Conservation (phyloP, 2,329 filamentous ascomycete genomes). For the Mariannaea sp. region DNA sequence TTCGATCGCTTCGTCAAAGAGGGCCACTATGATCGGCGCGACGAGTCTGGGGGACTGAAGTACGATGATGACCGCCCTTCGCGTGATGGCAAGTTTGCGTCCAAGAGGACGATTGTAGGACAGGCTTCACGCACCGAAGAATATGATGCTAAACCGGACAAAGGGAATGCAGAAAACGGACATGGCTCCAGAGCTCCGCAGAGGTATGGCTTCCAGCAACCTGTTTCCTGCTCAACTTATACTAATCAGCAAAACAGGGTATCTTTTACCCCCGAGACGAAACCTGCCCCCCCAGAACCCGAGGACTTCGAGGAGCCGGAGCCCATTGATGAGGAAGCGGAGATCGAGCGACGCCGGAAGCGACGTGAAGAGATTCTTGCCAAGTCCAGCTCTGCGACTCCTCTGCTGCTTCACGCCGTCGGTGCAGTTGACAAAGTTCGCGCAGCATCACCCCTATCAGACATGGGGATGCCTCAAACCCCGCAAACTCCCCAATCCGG, state of each 20-base stretch:
- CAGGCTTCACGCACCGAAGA: conserved; percentile 62
- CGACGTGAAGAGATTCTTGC: conserved; percentile 83
- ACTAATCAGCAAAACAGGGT: conserved; percentile 26
- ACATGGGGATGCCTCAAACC: conserved; percentile 48
- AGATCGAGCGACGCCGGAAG: conserved; percentile 84
- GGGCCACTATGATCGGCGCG: conserved; percentile 35
- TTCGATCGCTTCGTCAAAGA: conserved; percentile 43
- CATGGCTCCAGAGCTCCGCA: conserved; percentile 23
- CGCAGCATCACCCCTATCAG: conserved; percentile 54
- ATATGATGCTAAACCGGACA: conserved; percentile 70
- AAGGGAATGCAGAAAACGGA: conserved; percentile 48
- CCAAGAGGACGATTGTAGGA: conserved; percentile 65
- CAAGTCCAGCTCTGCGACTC: conserved; percentile 76
- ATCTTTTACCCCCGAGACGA: conserved; percentile 25
- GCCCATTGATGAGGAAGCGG: conserved; percentile 77
- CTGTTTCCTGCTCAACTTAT: neutral
- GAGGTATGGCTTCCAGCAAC: conserved; percentile 20
- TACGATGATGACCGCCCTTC: conserved; percentile 51
- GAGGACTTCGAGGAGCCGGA: conserved; percentile 59
- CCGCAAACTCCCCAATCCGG: conserved; percentile 56
- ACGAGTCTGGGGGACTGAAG: conserved; percentile 38
- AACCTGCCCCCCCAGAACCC: conserved; percentile 36
- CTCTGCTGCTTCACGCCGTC: conserved; percentile 76
- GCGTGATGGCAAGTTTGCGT: conserved; percentile 61
- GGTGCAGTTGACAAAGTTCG: conserved; percentile 63